Percentiles rank a stretch among this genome's conserved stretches.
These are phyloP conservation scores for Clausena lansium DNA, from an alignment of 345 rosid species.

Conservation along the genomic window DNA sequence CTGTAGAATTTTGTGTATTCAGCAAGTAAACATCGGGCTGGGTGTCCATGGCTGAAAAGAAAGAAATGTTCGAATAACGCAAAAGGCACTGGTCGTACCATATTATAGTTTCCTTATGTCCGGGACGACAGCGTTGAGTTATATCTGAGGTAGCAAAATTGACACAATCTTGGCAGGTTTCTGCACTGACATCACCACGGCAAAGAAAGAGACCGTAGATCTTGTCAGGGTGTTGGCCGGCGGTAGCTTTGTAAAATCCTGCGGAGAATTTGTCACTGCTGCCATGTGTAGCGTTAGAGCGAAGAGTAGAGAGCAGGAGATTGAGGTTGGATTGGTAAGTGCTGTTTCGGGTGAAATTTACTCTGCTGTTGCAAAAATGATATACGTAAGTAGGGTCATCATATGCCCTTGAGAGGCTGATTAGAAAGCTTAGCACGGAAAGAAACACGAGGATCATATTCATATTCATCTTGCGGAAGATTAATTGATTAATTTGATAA, in stretches of 20 bases:
- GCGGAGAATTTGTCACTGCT: not conserved
- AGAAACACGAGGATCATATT: not conserved
- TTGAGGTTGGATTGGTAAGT: constrained; percentile 19
- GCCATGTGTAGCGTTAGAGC: constrained; percentile 1
- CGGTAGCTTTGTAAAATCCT: constrained; percentile 14
- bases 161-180: no score
- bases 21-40: not conserved
- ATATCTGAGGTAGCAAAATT: no score
- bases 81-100: no score
- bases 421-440: not conserved
- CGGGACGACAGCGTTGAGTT: no score
- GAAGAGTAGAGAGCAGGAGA: not conserved
- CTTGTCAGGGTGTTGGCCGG: constrained; percentile 14
- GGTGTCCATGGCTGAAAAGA: constrained; percentile 12
- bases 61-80: not conserved
- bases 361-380: not conserved
- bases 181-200: no score
- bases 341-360: constrained; percentile 21
- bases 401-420: not conserved
- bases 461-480: no score
- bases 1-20: constrained; percentile 5
- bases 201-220: no score
- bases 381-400: not conserved
- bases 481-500: no score
- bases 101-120: no score